Evolutionary conservation across 73 alveolate genomes (phyloP), one percentile per base, ranked within the genome.

Genomic region (Paramecium pentaurelia): DNA sequence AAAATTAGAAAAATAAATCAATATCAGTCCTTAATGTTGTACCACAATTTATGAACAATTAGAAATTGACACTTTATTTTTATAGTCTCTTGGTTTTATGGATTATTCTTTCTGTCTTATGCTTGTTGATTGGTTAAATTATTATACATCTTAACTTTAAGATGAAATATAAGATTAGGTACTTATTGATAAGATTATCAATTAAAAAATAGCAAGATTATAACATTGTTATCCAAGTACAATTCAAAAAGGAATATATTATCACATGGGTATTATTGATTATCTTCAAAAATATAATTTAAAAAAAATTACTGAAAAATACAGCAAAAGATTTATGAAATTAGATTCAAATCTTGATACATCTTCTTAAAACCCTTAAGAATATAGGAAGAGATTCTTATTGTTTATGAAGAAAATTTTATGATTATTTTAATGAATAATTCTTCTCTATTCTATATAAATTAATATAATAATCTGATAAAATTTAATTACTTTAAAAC

Each of bases 31-130:
- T 93, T 58, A 40, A n/a, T 1, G 12, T n/a, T 6, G 71, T 7
- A 59, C 40, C 1, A 38, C 8, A 3, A 27, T 77, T n/a, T 77
- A 38, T 77, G 49, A 34, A 77, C 27, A 77, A 77, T 77, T 77
- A 38, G 71, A 77, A 22, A 59, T 27, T 1, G 89, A 77, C 22
- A 77, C 89, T 6, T 20, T 38, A 10, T 77, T 38, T 20, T 77
- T 77, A 20, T 14, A 44, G 11, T 22, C 27, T 1, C 18, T 34
- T 38, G 89, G 89, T 2, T 84, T 96, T 40, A 96, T 96, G 96
- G 98, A 96, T 60, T 96, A 94, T 40, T 96, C 98, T 18, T 44
- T 96, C 8, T 94, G 95, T 22, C 45, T 96, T 8, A 83, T 86
- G 34, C 32, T 58, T 71, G 83, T 47, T 20, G 77, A 92, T 45